phyloP scores from a whole-genome alignment of 139 green algal genomes.

The Picochlorum sp. region DNA sequence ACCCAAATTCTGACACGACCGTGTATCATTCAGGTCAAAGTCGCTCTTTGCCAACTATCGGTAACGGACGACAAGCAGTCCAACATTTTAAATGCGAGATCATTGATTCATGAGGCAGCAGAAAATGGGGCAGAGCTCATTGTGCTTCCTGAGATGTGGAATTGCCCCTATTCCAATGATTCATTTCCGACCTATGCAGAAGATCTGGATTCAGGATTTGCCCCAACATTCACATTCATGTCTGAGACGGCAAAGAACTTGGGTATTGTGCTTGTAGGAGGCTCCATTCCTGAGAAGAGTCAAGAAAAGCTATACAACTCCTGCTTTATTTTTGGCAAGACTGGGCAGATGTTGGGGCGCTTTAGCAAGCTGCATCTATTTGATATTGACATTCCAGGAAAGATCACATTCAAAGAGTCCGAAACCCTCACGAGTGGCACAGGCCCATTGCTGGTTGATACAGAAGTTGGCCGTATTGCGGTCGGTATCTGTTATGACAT shows the following conservation, averaged over 20 bases:
- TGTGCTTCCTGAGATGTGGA: constrained; percentile 93
- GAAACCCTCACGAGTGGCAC: constrained; percentile 74
- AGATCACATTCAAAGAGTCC: constrained; percentile 95
- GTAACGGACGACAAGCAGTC: constrained; percentile 66
- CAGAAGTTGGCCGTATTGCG: constrained; percentile 66
- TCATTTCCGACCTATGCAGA: constrained; percentile 88
- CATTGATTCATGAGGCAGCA: constrained; percentile 60
- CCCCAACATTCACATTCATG: constrained; percentile 32
- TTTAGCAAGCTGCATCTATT: constrained; percentile 94
- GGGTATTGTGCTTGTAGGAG: constrained; percentile 51
- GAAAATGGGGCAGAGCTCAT: constrained; percentile 57
- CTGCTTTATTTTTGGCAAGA: constrained; percentile 78
- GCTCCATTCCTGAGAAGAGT: constrained; percentile 74
- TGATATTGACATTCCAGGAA: constrained; percentile 98
- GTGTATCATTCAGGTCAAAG: constrained; percentile 60
- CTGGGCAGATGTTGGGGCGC: constrained; percentile 72
- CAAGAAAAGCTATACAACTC: constrained; percentile 90
- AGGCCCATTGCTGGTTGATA: constrained; percentile 72
- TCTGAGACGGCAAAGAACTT: constrained; percentile 25
- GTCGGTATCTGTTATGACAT: constrained; percentile 99
- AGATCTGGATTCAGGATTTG: constrained; percentile 60
- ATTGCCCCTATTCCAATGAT: constrained; percentile 96
- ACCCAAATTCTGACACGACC: not conserved
- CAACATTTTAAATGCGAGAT: constrained; percentile 67
- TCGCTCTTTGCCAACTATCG: constrained; percentile 88